Evolutionary conservation across 2,329 filamentous ascomycete genomes (phyloP).

Genomic region (Cercospora sesami): DNA sequence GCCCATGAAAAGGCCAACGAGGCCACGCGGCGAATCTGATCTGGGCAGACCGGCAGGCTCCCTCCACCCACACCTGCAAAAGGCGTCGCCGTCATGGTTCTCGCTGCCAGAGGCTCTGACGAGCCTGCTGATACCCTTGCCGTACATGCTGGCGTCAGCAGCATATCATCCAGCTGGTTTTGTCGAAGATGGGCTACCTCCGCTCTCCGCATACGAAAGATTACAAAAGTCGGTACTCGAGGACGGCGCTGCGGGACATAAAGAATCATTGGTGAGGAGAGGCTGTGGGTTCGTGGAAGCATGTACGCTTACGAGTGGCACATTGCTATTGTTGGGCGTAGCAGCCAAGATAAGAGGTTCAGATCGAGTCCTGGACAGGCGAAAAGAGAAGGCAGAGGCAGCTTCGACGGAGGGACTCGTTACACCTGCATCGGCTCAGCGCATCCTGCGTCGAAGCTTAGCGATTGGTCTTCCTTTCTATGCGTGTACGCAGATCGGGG

Average conservation of each 20-base stretch:
- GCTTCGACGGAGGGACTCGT: constrained; percentile 20
- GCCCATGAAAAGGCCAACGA: constrained; percentile 36
- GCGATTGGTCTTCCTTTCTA: constrained; percentile 54
- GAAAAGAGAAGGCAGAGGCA: constrained; percentile 33
- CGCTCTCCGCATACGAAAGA: constrained; percentile 36
- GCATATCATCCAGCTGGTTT: constrained; percentile 43
- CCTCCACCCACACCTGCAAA: constrained; percentile 27
- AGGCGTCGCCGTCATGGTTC: constrained; percentile 33
- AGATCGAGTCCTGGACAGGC: constrained; percentile 34
- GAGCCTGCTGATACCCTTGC: constrained; percentile 52
- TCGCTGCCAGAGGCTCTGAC: constrained; percentile 51
- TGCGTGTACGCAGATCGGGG: constrained; percentile 56
- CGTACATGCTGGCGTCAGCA: constrained; percentile 50
- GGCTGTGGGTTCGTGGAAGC: constrained; percentile 44
- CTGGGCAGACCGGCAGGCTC: constrained; percentile 41
- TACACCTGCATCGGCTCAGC: constrained; percentile 18
- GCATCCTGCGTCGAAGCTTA: constrained; percentile 29
- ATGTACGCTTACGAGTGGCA: constrained; percentile 49
- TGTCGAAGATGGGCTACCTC: constrained; percentile 30
- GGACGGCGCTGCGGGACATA: constrained; percentile 19
- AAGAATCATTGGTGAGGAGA: constrained; percentile 17
- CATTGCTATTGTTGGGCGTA: constrained; percentile 48
- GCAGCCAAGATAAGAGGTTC: constrained; percentile 39
- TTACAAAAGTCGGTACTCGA: constrained; percentile 33
- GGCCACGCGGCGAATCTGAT: constrained; percentile 49